Base-by-base conservation (phyloP, 2,329 filamentous ascomycete species). In the Phyllosticta paracitricarpa region DNA sequence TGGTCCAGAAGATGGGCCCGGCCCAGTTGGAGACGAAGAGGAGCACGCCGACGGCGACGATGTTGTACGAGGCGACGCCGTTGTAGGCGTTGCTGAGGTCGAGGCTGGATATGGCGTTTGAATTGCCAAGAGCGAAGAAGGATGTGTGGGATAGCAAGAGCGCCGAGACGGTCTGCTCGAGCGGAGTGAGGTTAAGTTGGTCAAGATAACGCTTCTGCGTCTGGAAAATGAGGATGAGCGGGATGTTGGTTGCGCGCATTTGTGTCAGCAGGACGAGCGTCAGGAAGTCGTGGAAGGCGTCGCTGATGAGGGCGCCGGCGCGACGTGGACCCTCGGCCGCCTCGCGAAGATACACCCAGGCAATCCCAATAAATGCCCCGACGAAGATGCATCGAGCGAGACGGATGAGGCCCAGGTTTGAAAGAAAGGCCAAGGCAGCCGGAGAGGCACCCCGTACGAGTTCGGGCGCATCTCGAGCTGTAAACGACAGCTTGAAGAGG, bases 11-110 rank as follows among this genome's bases (percentile, higher is more conserved):
- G 10, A 97, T 83, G 0, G 92, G 85, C 0, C 89, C 94, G 0
- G 90, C 86, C 92, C 93, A 99, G 72, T 99, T 99, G 67, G 89
- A 85, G 6, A 91, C 72, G 69, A 97, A 96, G 2, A 92, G 91
- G 58, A 99, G 79, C 3, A 89, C 64, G 0, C 91, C 94, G 17
- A 99, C 94, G 17, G 86, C 81, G n/a, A 85, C 65, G 64, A 94
- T 80, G 69, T 89, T 92, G 78, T 95, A 99, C 61, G 81, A 84
- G 57, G 82, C 83, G 48, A 99, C 81, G 64, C 94, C 94, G 69
- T 99, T 99, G 76, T 99, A 99, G 0, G 92, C 92, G 70, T 88
- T 96, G 5, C 91, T 95, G 22, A 99, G 82, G 70, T 97, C 92
- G 68, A 99, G 85, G n/a, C 89, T 93, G 12, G 92, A 96, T 66